Conservation (phyloP, 495 filamentous ascomycete genomes). For the Pyronema domesticum region DNA sequence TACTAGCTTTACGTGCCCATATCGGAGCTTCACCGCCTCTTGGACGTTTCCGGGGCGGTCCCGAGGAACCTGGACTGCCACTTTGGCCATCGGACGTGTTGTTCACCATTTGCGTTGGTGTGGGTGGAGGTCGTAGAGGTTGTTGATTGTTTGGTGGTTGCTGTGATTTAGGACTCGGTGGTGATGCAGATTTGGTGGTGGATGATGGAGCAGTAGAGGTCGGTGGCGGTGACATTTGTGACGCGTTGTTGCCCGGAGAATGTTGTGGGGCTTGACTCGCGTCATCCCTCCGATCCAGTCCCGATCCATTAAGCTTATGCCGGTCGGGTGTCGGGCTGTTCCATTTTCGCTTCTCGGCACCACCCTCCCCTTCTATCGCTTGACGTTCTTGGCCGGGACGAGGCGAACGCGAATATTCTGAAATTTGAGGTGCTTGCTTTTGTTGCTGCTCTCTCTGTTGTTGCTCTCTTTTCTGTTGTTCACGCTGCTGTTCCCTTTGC, state of each 20-base stretch:
- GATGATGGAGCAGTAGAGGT: not conserved
- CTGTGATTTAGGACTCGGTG: conserved; percentile 5
- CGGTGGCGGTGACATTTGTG: conserved; percentile 4
- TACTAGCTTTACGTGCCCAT: conserved; percentile 26
- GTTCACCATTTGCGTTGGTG: conserved; percentile 8
- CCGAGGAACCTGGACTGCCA: conserved; percentile 16
- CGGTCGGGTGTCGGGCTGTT: conserved; percentile 23
- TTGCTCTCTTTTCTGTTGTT: conserved; percentile 5
- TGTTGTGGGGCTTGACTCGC: conserved; percentile 26
- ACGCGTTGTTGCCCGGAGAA: conserved; percentile 10
- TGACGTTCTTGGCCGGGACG: conserved; percentile 10
- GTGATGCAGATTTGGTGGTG: not conserved
- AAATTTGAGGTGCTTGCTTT: not conserved
- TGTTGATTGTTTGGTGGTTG: conserved; percentile 1
- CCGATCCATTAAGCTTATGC: conserved; percentile 32
- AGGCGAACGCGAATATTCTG: conserved; percentile 7
- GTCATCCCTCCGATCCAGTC: conserved; percentile 18
- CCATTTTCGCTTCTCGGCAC: conserved; percentile 17
- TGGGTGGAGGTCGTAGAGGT: conserved; percentile 20
- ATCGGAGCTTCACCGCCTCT: conserved; percentile 27
- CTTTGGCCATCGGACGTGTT: conserved; percentile 14
- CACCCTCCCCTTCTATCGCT: conserved; percentile 21
- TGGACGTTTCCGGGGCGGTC: conserved; percentile 20
- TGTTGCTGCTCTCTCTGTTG: conserved; percentile 9
- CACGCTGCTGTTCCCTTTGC: not conserved